Evolutionary conservation across 805 yeast species (phyloP).

Genomic region (Candida endomychidarum): DNA sequence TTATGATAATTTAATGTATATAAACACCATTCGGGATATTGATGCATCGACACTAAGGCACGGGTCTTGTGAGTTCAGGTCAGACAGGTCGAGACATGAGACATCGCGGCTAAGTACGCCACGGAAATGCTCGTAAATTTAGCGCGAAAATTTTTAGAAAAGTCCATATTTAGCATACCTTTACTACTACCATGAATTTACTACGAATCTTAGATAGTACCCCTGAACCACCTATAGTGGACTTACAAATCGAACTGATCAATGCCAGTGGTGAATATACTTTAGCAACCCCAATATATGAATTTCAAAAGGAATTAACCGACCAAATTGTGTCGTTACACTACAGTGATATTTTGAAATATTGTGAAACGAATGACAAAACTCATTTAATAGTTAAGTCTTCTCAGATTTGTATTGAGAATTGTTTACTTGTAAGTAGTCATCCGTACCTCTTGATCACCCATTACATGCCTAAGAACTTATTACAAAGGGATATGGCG

Average conservation of each 20-base stretch:
- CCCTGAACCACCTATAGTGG: constrained; percentile 79
- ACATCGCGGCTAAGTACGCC: neutral
- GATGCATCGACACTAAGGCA: too few relatives aligned
- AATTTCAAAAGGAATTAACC: constrained; percentile 82
- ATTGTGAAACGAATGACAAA: constrained; percentile 62
- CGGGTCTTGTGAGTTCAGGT: too few relatives aligned
- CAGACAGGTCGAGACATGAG: too few relatives aligned
- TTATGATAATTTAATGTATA: too few relatives aligned
- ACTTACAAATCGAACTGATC: constrained; percentile 46
- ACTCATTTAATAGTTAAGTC: constrained; percentile 66
- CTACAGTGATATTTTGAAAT: constrained; percentile 85
- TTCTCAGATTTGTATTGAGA: constrained; percentile 68
- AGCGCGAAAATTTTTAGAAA: neutral
- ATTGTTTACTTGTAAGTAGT: constrained; percentile 76
- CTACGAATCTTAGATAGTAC: constrained; percentile 75
- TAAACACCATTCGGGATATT: too few relatives aligned
- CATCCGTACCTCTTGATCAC: constrained; percentile 87
- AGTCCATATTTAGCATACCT: neutral
- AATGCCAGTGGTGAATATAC: constrained; percentile 63
- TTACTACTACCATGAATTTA: constrained; percentile 57
- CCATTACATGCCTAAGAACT: constrained; percentile 81
- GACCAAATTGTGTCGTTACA: constrained; percentile 91
- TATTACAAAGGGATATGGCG: constrained; percentile 70
- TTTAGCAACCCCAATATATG: constrained; percentile 79
- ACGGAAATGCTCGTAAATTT: neutral